These are phyloP conservation scores for Pulveroboletus ravenelii DNA, from an alignment of 768 basidiomycete genomes.

Conservation along the genomic window DNA sequence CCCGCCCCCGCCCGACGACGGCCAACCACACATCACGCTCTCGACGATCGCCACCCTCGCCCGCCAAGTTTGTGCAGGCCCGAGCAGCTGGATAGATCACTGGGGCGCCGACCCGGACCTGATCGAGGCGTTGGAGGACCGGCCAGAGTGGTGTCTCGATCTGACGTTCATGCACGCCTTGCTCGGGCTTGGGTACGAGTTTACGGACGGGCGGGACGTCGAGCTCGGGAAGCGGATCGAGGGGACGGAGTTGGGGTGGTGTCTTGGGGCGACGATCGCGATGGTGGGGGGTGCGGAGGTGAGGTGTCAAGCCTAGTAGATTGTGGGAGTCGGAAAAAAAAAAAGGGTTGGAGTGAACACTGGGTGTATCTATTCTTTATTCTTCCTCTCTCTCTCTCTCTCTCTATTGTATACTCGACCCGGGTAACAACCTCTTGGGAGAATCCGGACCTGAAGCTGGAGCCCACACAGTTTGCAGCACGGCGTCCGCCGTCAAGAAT, in stretches of 20 bases:
- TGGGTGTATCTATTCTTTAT: no score
- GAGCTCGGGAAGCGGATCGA: conserved; percentile 81
- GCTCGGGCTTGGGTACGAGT: conserved; percentile 86
- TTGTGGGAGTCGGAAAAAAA: no score
- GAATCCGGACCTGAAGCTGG: no score
- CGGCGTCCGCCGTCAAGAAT: no score
- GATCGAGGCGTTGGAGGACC: conserved; percentile 65
- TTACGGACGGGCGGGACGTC: conserved; percentile 62
- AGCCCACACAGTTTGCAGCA: no score
- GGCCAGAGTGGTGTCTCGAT: conserved; percentile 95
- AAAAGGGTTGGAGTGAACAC: no score
- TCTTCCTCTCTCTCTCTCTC: no score
- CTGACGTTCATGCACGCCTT: conserved; percentile 93
- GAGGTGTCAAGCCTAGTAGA: conserved; percentile 40
- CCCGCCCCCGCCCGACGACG: conserved; percentile 11
- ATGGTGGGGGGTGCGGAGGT: conserved; percentile 62
- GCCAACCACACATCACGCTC: conserved; percentile 39
- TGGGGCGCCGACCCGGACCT: conserved; percentile 45
- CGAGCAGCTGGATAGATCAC: conserved; percentile 47
- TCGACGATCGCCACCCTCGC: conserved; percentile 63
- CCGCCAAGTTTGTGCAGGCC: conserved; percentile 68
- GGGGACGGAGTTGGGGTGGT: conserved; percentile 94
- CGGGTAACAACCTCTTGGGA: no score
- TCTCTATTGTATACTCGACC: no score
- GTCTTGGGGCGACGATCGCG: conserved; percentile 77